Evolutionary conservation across 208 protist genomes (phyloP).

Genomic region (Dictyostelium gargantuum): DNA sequence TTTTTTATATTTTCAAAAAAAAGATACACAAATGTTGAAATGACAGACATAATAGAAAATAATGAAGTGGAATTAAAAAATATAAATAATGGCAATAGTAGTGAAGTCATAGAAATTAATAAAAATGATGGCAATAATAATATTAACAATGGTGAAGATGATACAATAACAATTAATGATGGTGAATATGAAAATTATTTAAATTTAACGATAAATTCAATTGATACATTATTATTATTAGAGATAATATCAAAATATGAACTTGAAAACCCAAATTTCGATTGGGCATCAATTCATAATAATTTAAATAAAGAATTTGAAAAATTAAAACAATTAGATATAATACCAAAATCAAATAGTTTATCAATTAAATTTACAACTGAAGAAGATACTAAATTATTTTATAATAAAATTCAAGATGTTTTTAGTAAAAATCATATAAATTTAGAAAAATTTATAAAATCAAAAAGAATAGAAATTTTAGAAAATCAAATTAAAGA

Average conservation of each 20-base stretch:
- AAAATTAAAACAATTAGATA: neutral
- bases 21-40: too few relatives aligned
- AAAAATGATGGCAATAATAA: neutral
- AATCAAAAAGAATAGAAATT: neutral
- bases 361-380: neutral
- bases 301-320: neutral
- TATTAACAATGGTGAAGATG: neutral
- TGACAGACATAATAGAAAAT: neutral
- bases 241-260: neutral
- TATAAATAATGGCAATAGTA: too few relatives aligned
- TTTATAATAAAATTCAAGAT: slow-evolving; percentile 6
- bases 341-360: neutral
- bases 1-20: too few relatives aligned
- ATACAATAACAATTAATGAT: neutral
- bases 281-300: neutral
- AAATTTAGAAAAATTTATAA: neutral
- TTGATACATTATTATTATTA: neutral
- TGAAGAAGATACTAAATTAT: neutral
- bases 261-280: neutral
- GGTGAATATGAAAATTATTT: neutral
- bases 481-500: neutral
- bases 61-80: neutral
- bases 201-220: neutral
- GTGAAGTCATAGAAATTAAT: neutral
- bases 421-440: neutral